These are phyloP conservation scores for Colletotrichum limetticola DNA, from an alignment of 2,329 filamentous ascomycete species.

Conservation along the genomic window DNA sequence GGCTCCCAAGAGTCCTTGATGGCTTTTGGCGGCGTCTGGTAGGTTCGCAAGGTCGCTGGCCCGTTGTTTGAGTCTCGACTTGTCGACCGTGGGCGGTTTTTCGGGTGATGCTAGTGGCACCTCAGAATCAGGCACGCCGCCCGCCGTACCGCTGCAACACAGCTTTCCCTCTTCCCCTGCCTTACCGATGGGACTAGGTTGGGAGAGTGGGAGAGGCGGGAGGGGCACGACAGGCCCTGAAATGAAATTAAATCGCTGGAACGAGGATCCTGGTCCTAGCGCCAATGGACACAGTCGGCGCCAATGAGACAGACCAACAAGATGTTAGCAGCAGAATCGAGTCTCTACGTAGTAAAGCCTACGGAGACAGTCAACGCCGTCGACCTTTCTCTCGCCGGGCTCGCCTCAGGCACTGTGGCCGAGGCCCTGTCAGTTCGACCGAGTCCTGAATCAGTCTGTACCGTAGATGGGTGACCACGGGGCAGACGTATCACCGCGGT, in stretches of 20 bases:
- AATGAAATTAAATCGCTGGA: slow-evolving; percentile 34
- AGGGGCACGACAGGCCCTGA: slow-evolving; percentile 33
- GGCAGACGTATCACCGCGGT: slow-evolving; percentile 1
- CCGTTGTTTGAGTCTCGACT: slow-evolving; percentile 30
- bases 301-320: neutral
- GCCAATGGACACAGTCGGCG: slow-evolving; percentile 11
- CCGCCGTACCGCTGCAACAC: neutral
- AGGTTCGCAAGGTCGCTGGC: slow-evolving; percentile 15
- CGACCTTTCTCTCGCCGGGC: neutral
- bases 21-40: slow-evolving; percentile 30
- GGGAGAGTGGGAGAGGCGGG: slow-evolving; percentile 19
- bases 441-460: neutral
- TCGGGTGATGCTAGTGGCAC: slow-evolving; percentile 30
- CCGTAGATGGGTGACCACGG: neutral
- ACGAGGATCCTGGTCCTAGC: slow-evolving; percentile 30
- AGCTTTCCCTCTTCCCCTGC: neutral
- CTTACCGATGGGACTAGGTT: neutral
- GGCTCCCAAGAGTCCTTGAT: neutral
- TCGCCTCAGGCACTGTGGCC: slow-evolving; percentile 7
- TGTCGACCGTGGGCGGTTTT: slow-evolving; percentile 14
- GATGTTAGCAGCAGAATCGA: neutral
- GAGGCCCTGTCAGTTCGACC: slow-evolving; percentile 10
- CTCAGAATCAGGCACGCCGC: slow-evolving; percentile 21
- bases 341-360: neutral
- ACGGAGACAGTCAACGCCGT: neutral